These are phyloP conservation scores for Trifolium pratense DNA, from an alignment of 306 rosid genomes.

Conservation along the genomic window DNA sequence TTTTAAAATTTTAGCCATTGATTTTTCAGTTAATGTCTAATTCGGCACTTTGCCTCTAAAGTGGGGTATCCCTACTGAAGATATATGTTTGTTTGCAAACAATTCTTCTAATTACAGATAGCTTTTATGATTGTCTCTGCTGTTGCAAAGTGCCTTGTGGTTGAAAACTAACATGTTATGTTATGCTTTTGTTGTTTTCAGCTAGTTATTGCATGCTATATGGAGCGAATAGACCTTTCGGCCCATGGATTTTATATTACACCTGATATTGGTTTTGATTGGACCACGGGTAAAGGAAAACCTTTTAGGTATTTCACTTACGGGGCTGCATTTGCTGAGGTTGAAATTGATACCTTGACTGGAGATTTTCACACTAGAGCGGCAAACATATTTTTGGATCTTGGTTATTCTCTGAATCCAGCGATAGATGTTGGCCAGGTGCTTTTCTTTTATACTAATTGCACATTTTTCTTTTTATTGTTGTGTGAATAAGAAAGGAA, in stretches of 20 bases:
- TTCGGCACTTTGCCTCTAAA: background rate
- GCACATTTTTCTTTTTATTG: background rate
- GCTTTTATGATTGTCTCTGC: constrained; percentile 21
- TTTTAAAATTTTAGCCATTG: background rate
- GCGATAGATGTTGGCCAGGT: constrained; percentile 97
- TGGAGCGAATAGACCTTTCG: constrained; percentile 83
- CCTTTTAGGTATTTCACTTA: constrained; percentile 88
- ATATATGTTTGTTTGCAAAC: constrained; percentile 30
- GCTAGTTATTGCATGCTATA: constrained; percentile 84
- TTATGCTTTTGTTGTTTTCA: constrained; percentile 54
- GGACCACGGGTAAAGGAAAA: constrained; percentile 76
- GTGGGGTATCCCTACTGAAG: no score
- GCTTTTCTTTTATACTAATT: background rate
- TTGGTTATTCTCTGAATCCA: constrained; percentile 89
- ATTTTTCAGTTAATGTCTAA: background rate
- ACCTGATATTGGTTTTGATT: constrained; percentile 89
- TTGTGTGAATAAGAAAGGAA: constrained; percentile 1
- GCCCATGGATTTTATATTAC: constrained; percentile 92
- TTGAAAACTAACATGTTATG: constrained; percentile 38
- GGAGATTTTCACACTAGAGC: constrained; percentile 92
- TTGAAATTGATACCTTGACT: constrained; percentile 90
- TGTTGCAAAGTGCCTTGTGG: constrained; percentile 29
- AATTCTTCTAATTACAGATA: no score
- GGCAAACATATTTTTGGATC: constrained; percentile 81
- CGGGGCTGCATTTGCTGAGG: constrained; percentile 97